phyloP scores from a whole-genome alignment of 148 eudicot genomes.

The Amaranthus palmeri region DNA sequence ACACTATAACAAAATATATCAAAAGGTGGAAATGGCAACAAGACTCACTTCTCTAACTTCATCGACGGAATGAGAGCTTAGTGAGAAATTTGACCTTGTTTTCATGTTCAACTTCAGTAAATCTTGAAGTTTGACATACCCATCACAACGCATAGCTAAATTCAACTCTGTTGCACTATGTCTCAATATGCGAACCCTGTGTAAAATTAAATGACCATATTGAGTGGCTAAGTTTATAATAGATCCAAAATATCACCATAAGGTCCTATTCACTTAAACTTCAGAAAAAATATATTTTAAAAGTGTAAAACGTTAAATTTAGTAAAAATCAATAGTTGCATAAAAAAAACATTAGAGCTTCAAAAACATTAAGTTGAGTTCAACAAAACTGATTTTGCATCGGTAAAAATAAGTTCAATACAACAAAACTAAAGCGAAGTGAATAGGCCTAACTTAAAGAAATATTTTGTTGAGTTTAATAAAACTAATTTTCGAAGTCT shows the following conservation, averaged over 20 bases:
- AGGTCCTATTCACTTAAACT: too few relatives aligned
- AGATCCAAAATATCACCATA: too few relatives aligned
- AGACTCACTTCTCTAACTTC: constrained; percentile 82
- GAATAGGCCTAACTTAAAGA: too few relatives aligned
- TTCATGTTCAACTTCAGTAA: constrained; percentile 59
- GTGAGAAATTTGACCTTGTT: constrained; percentile 63
- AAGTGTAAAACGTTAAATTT: too few relatives aligned
- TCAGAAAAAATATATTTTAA: too few relatives aligned
- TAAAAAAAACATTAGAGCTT: too few relatives aligned
- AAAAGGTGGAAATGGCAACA: not conserved
- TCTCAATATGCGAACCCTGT: constrained; percentile 75
- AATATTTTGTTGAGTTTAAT: too few relatives aligned
- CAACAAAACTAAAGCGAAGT: too few relatives aligned
- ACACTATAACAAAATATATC: not conserved
- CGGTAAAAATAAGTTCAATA: not conserved
- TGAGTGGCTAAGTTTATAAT: too few relatives aligned
- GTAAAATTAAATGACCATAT: not conserved
- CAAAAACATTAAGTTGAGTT: too few relatives aligned
- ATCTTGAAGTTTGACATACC: constrained; percentile 80
- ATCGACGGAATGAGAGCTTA: constrained; percentile 70
- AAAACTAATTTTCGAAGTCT: not conserved
- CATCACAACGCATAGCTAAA: constrained; percentile 80
- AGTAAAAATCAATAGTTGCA: too few relatives aligned
- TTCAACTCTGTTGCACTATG: constrained; percentile 76
- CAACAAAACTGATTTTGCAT: too few relatives aligned